phyloP scores from a whole-genome alignment of 2,329 filamentous ascomycete genomes.

The Falciphora oryzae region DNA sequence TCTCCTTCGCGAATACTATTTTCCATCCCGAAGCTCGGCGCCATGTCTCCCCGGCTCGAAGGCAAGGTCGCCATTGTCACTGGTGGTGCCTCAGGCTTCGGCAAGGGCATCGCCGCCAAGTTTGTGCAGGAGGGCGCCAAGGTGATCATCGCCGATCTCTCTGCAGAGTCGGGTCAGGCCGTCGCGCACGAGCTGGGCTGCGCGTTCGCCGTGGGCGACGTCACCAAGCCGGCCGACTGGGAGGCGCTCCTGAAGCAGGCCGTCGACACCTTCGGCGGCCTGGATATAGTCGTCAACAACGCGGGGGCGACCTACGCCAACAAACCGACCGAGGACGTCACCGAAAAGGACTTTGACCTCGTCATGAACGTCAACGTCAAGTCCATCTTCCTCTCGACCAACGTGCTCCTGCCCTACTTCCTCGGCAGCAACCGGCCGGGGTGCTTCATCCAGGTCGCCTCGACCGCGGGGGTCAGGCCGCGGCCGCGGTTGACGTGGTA shows the following conservation, averaged over 20 bases:
- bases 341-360: constrained; percentile 38
- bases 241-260: constrained; percentile 26
- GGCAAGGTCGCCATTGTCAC: constrained; percentile 54
- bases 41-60: constrained; percentile 30
- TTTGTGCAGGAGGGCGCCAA: constrained; percentile 19
- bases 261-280: constrained; percentile 25
- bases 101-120: constrained; percentile 45
- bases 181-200: constrained; percentile 23
- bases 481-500: constrained; percentile 63
- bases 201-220: constrained; percentile 41
- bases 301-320: constrained; percentile 21
- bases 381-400: constrained; percentile 38
- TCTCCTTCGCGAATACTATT: too few relatives aligned
- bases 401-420: constrained; percentile 43
- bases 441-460: constrained; percentile 60
- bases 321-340: constrained; percentile 28
- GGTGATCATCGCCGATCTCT: constrained; percentile 39
- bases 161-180: constrained; percentile 36
- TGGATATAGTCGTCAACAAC: constrained; percentile 36
- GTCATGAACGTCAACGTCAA: constrained; percentile 46
- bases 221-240: constrained; percentile 20
- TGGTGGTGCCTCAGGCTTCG: constrained; percentile 49
- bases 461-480: constrained; percentile 55
- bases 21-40: too few relatives aligned
- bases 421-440: constrained; percentile 45